Evolutionary conservation across 257 asterid genomes (phyloP), one percentile per base, ranked within the genome.

Genomic region (Solanum peruvianum): DNA sequence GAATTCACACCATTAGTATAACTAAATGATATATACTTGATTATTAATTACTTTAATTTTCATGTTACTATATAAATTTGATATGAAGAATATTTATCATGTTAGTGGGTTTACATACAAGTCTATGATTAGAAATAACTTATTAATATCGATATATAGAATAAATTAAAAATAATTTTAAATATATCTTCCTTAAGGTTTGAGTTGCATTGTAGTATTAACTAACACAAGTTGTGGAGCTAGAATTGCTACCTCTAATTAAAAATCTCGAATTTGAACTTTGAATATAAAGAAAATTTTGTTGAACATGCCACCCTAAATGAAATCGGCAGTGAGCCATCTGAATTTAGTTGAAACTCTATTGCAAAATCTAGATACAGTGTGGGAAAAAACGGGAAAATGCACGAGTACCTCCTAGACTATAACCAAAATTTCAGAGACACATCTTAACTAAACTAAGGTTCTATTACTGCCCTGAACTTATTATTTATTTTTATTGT

Each of bases 261-360:
- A 56, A n/a, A 56, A 0, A n/a, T 20, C 4, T 56, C 4, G 11
- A 3, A 56, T 20, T 7, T 18, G 4, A 56, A 2, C 0, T 1
- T 3, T 20, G 11, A 3, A 56, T 56, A 18, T 56, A 11, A 3
- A 56, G 64, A 56, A 56, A 18, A 18, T 56, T 56, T 56, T 7
- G 9, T 52, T 20, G 64, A 1, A 11, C 1, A 10, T 1, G 11
- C 7, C 4, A 56, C 4, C 5, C 25, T n/a, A 56, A 56, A 18
- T 56, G 2, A 1, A 1, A 7, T 16, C 1, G 0, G 8, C 11
- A 52, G 2, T 52, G 4, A 52, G 4, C n/a, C 4, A 52, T 52
- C 1, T 18, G 62, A 18, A 52, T 52, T 52, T 18, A 52, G 10
- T 52, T 52, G 62, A 52, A 52, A 6, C n/a, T 52, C n/a, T 6